Evolutionary conservation across 768 basidiomycete genomes (phyloP).

Genomic region (Termitomyces sp.): DNA sequence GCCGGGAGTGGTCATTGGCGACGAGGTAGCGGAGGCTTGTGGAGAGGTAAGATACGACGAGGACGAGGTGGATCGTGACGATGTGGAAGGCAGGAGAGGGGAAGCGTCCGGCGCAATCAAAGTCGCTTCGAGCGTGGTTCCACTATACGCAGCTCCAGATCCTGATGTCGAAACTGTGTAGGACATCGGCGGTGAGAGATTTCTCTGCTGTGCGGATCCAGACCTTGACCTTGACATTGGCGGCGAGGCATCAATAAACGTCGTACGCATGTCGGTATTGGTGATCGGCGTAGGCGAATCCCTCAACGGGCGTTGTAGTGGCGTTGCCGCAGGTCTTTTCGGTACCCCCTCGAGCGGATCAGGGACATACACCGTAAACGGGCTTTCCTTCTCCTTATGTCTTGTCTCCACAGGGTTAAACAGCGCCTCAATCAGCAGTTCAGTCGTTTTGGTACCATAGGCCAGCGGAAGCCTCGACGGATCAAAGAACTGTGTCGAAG

Average conservation of each 20-base stretch:
- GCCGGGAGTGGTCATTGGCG: background rate
- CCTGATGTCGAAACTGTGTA: background rate
- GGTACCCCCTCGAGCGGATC: background rate
- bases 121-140: background rate
- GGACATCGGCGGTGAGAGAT: background rate
- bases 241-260: background rate
- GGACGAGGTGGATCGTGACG: background rate
- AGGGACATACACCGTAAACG: slow-evolving; percentile 37
- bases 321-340: slow-evolving; percentile 1
- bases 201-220: background rate
- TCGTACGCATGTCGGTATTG: background rate
- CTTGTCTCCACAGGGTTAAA: slow-evolving; percentile 66
- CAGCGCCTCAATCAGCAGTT: slow-evolving; percentile 69
- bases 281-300: background rate
- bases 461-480: slow-evolving; percentile 43
- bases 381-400: slow-evolving; percentile 30
- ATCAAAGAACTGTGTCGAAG: slow-evolving; percentile 24
- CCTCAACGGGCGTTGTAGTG: background rate
- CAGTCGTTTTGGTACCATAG: slow-evolving; percentile 60
- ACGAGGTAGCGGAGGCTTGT: background rate
- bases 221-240: slow-evolving; percentile 5
- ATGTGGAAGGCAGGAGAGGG: background rate
- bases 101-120: background rate
- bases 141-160: background rate
- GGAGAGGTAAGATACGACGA: background rate